Evolutionary conservation across 2,329 filamentous ascomycete species (phyloP), one percentile per base, ranked within the genome.

Genomic region (Cytospora schulzeri): DNA sequence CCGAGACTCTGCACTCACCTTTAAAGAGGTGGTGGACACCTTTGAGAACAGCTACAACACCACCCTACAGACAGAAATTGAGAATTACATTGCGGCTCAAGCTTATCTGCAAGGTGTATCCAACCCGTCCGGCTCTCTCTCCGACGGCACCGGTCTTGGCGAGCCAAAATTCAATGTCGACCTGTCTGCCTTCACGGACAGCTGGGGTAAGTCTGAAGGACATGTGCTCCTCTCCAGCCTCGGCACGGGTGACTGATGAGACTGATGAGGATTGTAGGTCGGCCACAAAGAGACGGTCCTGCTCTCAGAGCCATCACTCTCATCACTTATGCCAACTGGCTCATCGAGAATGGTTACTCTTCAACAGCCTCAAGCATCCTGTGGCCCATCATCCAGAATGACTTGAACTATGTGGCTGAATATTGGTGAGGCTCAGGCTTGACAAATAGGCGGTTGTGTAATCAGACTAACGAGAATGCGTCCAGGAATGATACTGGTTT

Each of bases 281-380:
- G 91, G 24, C 91, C 91, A 15, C 91, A 95, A 76, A 83, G 89
- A 51, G 91, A 95, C 75, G 91, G 91, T 0, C 91, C 92, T 28
- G 86, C 91, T 26, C 83, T 95, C 48, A 84, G 92, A 58, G 91
- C 91, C 1, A 91, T 87, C 54, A 86, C 91, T 2, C 76, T 95
- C 71, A 88, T 91, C 61, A 81, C 81, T 0, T 95, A 93, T 72
- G 85, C 88, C 8, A 87, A 88, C 71, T 92, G 89, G 85, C 79
- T 94, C 31, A 77, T 92, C 57, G 78, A 78, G 52, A 89, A 91
- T 67, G 89, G 87, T 11, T 86, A 88, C 70, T 78, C 86, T 14
- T 79, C 79, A 2, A 84, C 83, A 0, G 88, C 85, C 2, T 76
- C 75, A 4, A 74, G 78, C 54, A 80, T 84, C 53, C 78, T 91